A percentile compares a stretch with the other conserved stretches of the same genome.
Conservation (phyloP, 352 stramenopile genomes). For the Phytopythium cucurbitacearum region DNA sequence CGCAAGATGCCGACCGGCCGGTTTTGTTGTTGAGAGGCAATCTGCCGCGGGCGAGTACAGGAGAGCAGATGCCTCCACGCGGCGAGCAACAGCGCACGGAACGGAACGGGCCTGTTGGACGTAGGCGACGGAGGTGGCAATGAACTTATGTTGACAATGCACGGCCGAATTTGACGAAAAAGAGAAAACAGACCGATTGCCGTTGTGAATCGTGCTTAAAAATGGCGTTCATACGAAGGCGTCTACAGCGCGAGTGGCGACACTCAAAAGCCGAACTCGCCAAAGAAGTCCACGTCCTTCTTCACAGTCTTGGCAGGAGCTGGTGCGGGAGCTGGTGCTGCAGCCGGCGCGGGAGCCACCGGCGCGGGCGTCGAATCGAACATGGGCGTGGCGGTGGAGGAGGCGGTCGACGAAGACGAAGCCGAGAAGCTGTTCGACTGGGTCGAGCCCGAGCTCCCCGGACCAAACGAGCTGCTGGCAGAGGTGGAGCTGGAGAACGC, state of each 20-base stretch:
- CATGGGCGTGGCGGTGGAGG: constrained; percentile 16
- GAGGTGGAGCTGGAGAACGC: not conserved
- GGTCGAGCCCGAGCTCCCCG: constrained; percentile 13
- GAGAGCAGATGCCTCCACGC: no score
- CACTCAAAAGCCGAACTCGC: constrained; percentile 72
- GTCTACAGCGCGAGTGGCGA: not conserved
- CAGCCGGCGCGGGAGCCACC: constrained; percentile 17
- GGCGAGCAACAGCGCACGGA: no score
- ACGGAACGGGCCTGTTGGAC: no score
- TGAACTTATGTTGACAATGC: no score
- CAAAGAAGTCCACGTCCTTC: constrained; percentile 86
- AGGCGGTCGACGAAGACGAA: constrained; percentile 32
- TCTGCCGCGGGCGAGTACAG: no score
- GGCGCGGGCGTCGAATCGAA: constrained; percentile 15
- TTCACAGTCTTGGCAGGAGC: constrained; percentile 42
- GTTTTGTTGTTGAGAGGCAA: no score
- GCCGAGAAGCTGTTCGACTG: constrained; percentile 38
- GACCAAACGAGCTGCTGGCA: constrained; percentile 21
- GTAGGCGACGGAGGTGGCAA: no score
- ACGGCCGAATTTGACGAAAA: no score
- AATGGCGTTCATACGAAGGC: no score
- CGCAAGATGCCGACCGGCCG: no score
- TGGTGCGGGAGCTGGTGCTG: constrained; percentile 14
- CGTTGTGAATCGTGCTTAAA: no score
- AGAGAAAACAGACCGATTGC: no score